Percentiles rank a stretch among this genome's conserved stretches.
These are phyloP conservation scores for Termitomyces sp. DNA, from an alignment of 1,284 basidiomycete species.

Conservation along the genomic window DNA sequence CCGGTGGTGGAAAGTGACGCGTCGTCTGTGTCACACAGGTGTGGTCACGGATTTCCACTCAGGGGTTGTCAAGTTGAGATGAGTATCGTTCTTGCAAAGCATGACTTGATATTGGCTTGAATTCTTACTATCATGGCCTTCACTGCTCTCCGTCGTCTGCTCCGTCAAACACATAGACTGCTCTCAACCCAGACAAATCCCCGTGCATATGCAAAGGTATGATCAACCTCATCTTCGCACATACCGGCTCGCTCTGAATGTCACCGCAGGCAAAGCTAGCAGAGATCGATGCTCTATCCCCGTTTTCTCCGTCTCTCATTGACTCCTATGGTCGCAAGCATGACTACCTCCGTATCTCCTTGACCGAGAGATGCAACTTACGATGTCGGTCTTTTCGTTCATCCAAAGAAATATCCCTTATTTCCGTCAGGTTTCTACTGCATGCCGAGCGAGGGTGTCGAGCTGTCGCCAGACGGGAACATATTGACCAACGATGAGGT, in stretches of 20 bases:
- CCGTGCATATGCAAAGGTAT: slow-evolving; percentile 17
- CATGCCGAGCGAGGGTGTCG: slow-evolving; percentile 81
- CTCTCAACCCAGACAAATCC: slow-evolving; percentile 7
- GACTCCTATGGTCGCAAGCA: slow-evolving; percentile 70
- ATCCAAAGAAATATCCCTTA: slow-evolving; percentile 6
- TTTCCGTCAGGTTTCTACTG: slow-evolving; percentile 72
- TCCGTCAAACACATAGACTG: slow-evolving; percentile 3
- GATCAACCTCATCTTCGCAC: neutral
- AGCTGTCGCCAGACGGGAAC: slow-evolving; percentile 65
- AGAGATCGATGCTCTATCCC: slow-evolving; percentile 41
- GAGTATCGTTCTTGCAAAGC: neutral
- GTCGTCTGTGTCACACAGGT: slow-evolving; percentile 21
- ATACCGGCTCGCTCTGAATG: neutral
- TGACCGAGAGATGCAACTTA: slow-evolving; percentile 85
- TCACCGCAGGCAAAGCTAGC: slow-evolving; percentile 44
- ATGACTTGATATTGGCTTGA: slow-evolving; percentile 6
- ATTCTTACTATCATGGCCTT: slow-evolving; percentile 7
- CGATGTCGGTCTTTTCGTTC: slow-evolving; percentile 51
- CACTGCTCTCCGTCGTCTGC: neutral
- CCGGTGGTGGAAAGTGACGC: slow-evolving; percentile 24
- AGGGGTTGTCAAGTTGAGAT: neutral
- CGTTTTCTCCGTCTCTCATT: slow-evolving; percentile 50
- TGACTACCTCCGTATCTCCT: slow-evolving; percentile 80
- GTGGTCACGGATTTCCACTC: neutral
- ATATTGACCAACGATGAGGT: slow-evolving; percentile 77